Evolutionary conservation across 1,284 basidiomycete genomes (phyloP), one percentile per base, ranked within the genome.

Genomic region (Fomitopsis schrenkii): DNA sequence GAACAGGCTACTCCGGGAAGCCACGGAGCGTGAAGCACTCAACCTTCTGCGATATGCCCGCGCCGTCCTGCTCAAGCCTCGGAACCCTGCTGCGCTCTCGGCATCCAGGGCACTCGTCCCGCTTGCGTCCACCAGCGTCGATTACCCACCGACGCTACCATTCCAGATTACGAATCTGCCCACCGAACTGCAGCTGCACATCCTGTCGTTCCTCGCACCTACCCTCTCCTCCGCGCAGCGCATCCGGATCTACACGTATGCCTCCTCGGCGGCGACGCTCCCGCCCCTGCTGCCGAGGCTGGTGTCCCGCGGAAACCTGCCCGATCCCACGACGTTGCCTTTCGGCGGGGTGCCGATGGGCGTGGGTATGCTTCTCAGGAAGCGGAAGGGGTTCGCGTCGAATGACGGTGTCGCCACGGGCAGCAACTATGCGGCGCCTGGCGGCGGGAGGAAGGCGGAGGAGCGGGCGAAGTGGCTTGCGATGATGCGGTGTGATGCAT

Each of bases 161-260:
- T 76, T 77, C 63, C 73, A 74, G 9, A 84, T 83, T 67, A 67
- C 65, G 19, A 67, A 67, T 15, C 76, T 91, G 33, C 88, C 88
- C 0, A 79, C 72, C 26, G 88, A 91, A 69, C 75, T 91, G 22
- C 81, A 84, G 62, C 76, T 85, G 3, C 66, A 84, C 67, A 82
- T 86, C 59, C 77, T 90, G 36, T 82, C 83, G 22, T 78, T 82
- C 66, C 70, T 87, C 35, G 80, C 85, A 2, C 87, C 87, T 12
- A 76, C 74, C 0, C 79, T 91, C 28, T 88, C 87, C 2, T 62
- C 77, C 10, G 68, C 77, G 1, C 89, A 91, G 64, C 80, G 80
- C 19, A 72, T 80, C 52, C 83, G 80, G 28, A 78, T 91, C 26
- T 84, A 79, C 66, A 72, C 75, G 38, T 87, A 84, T 63, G 86